Conservation (phyloP, 768 basidiomycete species). For the Brasilioporus rufonigricans region DNA sequence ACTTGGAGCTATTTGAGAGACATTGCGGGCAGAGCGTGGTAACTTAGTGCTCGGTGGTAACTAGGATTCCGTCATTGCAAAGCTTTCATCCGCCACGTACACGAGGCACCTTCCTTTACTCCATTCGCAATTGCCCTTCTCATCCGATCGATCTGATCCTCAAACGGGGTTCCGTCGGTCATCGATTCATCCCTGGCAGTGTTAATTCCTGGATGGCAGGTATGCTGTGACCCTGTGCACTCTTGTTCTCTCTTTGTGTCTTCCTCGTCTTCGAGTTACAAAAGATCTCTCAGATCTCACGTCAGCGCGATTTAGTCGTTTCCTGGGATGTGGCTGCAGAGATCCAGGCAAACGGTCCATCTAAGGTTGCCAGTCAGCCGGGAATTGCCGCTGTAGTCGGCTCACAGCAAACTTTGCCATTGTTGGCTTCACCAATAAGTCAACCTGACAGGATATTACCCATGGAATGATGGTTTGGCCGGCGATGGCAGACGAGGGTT, state of each 20-base stretch:
- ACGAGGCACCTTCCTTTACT: conserved; percentile 13
- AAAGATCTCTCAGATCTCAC: neutral
- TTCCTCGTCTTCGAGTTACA: neutral
- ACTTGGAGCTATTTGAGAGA: conserved; percentile 19
- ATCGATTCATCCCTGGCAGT: conserved; percentile 5
- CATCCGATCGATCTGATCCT: conserved; percentile 18
- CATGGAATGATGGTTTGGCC: neutral
- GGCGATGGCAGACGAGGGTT: neutral
- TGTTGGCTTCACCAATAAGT: too few species aligned
- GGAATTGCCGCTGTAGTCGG: neutral
- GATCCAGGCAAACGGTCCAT: neutral
- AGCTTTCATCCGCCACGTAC: conserved; percentile 23
- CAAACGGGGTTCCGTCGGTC: conserved; percentile 10
- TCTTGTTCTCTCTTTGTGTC: neutral
- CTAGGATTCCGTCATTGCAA: conserved; percentile 22
- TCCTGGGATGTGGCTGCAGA: neutral
- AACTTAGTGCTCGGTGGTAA: conserved; percentile 13
- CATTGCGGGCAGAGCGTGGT: conserved; percentile 8
- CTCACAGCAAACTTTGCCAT: neutral
- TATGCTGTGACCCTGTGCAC: neutral
- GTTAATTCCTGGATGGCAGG: neutral
- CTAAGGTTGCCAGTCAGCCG: neutral
- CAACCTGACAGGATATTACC: too few species aligned
- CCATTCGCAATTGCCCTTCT: conserved; percentile 15
- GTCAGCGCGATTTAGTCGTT: neutral